phyloP scores from a whole-genome alignment of 2,329 filamentous ascomycete genomes.

The Penicillium palitans region DNA sequence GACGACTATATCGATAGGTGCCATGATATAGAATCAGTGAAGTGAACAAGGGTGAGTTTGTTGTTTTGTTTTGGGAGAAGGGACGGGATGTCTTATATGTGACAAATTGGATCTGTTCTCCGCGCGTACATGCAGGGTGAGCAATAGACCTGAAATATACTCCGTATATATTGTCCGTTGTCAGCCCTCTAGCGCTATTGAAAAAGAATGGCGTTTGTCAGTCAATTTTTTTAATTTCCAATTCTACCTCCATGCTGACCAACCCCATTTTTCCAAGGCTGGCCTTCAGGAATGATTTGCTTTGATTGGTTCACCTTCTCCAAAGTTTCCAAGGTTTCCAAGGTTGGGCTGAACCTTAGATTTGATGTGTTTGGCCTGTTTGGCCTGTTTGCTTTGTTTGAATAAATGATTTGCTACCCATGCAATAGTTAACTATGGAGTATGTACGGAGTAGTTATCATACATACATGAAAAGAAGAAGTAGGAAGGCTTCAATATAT shows the following conservation, averaged over 20 bases:
- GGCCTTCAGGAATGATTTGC: not conserved
- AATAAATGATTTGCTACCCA: too few species aligned
- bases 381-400: not conserved
- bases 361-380: not conserved
- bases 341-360: not conserved
- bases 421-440: too few species aligned
- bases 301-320: not conserved
- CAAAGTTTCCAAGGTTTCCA: not conserved
- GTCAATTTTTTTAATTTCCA: not conserved
- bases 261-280: not conserved
- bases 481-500: not conserved
- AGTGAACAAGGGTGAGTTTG: not conserved
- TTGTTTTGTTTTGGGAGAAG: conserved; percentile 3
- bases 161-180: not conserved
- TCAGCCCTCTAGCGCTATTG: not conserved
- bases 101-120: not conserved
- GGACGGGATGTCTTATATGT: conserved; percentile 13
- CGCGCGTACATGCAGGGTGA: not conserved
- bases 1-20: conserved; percentile 32
- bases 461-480: not conserved
- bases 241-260: not conserved
- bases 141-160: not conserved
- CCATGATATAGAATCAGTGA: conserved; percentile 14
- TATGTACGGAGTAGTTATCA: too few species aligned
- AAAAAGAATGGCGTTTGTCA: not conserved